Evolutionary conservation across 805 yeast genomes (phyloP).

Genomic region (Schwanniomyces occidentalis): DNA sequence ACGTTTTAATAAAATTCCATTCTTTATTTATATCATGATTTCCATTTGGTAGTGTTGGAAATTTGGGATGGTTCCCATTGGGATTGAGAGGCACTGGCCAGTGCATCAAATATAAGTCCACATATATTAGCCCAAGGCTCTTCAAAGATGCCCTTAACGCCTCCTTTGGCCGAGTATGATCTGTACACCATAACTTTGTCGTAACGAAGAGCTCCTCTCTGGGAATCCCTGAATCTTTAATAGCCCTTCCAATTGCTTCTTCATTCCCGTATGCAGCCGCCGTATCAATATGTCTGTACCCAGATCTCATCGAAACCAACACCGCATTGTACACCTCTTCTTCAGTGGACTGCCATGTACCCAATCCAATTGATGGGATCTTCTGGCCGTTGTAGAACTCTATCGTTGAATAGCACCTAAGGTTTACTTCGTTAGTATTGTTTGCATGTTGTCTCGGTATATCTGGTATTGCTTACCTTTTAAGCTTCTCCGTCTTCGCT

Average conservation of each 20-base stretch:
- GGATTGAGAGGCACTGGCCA: constrained; percentile 63
- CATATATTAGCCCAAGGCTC: constrained; percentile 69
- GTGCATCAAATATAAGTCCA: constrained; percentile 76
- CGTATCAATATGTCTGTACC: constrained; percentile 72
- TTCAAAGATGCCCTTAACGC: constrained; percentile 60
- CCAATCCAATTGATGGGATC: constrained; percentile 20
- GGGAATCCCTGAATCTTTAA: constrained; percentile 55
- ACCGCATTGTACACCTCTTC: constrained; percentile 13
- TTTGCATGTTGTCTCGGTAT: too few relatives aligned
- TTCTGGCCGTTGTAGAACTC: too few relatives aligned
- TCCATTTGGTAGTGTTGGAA: constrained; percentile 37
- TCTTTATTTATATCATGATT: constrained; percentile 30
- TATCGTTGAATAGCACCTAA: too few relatives aligned
- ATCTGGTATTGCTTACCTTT: too few relatives aligned
- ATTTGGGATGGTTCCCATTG: constrained; percentile 29
- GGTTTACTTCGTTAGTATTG: too few relatives aligned
- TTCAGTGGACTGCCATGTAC: constrained; percentile 18
- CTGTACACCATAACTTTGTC: constrained; percentile 10
- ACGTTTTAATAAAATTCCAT: constrained; percentile 54
- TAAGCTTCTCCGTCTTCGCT: too few relatives aligned
- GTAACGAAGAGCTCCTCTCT: constrained; percentile 55
- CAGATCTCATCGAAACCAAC: constrained; percentile 52
- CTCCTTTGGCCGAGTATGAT: constrained; percentile 13
- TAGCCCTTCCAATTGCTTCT: constrained; percentile 52
- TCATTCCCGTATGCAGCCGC: constrained; percentile 68